phyloP scores from a whole-genome alignment of 768 basidiomycete species.

The Pleurotus pulmonarius region DNA sequence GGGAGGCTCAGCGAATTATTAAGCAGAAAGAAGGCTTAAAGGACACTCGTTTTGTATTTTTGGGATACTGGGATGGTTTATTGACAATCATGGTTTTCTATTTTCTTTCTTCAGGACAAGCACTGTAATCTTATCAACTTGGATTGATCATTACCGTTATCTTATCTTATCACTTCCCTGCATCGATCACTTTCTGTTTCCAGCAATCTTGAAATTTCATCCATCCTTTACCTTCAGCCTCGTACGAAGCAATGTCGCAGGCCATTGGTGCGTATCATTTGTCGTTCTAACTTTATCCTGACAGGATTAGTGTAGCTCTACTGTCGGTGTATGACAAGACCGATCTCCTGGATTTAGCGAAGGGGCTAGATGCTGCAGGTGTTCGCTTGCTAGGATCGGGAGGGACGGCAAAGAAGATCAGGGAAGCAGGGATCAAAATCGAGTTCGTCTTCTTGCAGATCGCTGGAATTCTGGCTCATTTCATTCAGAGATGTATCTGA shows the following conservation, averaged over 20 bases:
- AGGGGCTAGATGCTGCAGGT: constrained; percentile 75
- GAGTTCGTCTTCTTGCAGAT: constrained; percentile 52
- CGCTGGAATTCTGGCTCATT: constrained; percentile 2
- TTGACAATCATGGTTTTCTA: no score
- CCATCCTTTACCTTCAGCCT: neutral
- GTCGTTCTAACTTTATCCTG: neutral
- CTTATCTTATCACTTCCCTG: neutral
- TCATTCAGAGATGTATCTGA: constrained; percentile 85
- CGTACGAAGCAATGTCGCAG: constrained; percentile 20
- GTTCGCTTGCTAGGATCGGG: constrained; percentile 92
- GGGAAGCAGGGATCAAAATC: constrained; percentile 88
- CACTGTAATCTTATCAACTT: no score
- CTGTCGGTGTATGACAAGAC: constrained; percentile 97
- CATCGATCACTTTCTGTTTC: constrained; percentile 17
- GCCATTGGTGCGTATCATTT: constrained; percentile 20
- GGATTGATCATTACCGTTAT: no score
- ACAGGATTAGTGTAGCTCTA: constrained; percentile 50
- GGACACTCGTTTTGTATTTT: no score
- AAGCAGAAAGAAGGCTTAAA: constrained; percentile 26
- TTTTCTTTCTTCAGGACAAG: no score
- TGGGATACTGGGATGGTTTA: no score
- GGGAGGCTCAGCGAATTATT: constrained; percentile 54
- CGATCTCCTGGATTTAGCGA: constrained; percentile 82
- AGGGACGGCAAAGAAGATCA: constrained; percentile 96
- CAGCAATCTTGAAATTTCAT: constrained; percentile 5